phyloP scores from a whole-genome alignment of 805 yeast species.

The Cyberlindnera petersonii region DNA sequence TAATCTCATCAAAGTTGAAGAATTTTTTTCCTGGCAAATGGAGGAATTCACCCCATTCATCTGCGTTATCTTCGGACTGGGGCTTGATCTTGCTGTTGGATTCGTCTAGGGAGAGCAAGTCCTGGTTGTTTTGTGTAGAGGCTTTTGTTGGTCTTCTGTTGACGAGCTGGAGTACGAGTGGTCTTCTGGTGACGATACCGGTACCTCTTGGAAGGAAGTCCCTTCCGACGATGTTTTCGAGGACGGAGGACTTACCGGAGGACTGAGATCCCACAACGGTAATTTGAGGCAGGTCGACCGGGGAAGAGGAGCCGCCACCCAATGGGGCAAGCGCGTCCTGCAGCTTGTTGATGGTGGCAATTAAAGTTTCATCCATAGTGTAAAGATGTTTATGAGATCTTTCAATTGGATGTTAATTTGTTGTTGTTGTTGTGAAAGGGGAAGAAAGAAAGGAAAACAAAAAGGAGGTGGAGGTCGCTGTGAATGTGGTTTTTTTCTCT shows the following conservation, averaged over 20 bases:
- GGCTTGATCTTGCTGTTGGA: constrained; percentile 40
- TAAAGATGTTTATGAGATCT: too few species aligned
- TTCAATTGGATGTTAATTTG: too few species aligned
- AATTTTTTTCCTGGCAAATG: constrained; percentile 87
- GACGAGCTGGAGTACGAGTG: constrained; percentile 75
- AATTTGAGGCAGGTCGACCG: constrained; percentile 88
- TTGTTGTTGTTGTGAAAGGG: background rate
- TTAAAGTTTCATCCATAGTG: constrained; percentile 69
- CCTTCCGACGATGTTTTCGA: constrained; percentile 87
- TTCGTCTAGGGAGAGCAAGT: constrained; percentile 33
- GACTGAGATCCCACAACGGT: constrained; percentile 96
- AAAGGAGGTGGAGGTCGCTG: too few species aligned
- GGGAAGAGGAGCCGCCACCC: constrained; percentile 75
- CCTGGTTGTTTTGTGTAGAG: constrained; percentile 24
- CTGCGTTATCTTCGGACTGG: constrained; percentile 63
- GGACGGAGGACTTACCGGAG: constrained; percentile 82
- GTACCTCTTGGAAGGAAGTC: constrained; percentile 91
- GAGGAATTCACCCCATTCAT: constrained; percentile 97
- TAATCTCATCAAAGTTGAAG: constrained; percentile 82
- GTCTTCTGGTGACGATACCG: constrained; percentile 89
- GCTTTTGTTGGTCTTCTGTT: constrained; percentile 51
- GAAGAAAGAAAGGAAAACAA: background rate
- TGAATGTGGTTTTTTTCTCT: too few species aligned
- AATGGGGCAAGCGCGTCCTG: constrained; percentile 87
- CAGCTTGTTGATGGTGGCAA: constrained; percentile 71